These are phyloP conservation scores for Fomitopsis palustris DNA, from an alignment of 1,284 basidiomycete species.

Conservation along the genomic window DNA sequence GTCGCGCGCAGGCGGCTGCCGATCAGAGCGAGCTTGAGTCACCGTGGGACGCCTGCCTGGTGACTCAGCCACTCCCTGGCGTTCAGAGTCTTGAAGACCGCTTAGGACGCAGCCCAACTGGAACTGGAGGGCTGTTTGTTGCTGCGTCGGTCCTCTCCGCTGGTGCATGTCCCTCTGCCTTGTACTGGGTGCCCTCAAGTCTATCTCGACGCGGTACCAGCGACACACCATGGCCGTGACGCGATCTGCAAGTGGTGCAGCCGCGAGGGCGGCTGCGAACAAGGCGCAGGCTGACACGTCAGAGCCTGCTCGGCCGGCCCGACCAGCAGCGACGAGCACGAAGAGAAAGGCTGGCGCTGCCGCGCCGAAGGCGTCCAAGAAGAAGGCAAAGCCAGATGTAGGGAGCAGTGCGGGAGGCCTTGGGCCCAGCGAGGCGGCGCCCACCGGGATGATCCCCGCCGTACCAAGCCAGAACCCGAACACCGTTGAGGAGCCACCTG, in stretches of 20 bases:
- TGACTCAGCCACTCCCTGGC: not conserved
- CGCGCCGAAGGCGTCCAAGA: constrained; percentile 12
- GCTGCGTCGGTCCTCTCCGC: too few relatives aligned
- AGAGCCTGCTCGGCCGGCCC: not conserved
- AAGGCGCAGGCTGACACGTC: constrained; percentile 2
- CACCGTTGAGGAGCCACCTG: constrained; percentile 14
- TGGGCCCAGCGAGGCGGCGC: not conserved
- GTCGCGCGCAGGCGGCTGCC: not conserved
- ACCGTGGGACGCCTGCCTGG: not conserved
- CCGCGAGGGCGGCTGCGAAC: constrained; percentile 5
- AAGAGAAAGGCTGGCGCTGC: constrained; percentile 22
- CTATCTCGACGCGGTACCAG: not conserved
- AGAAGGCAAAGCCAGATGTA: constrained; percentile 4
- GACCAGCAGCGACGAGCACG: constrained; percentile 3
- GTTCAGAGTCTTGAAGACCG: not conserved
- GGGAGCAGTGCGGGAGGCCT: not conserved
- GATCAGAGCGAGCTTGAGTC: not conserved
- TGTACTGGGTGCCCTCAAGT: not conserved
- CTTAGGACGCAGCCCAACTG: too few relatives aligned
- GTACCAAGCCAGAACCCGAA: constrained; percentile 1
- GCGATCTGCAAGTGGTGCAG: constrained; percentile 34
- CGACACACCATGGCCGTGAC: constrained; percentile 28
- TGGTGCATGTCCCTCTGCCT: not conserved
- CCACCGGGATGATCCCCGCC: not conserved
- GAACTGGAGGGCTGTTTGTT: not conserved